phyloP scores from a whole-genome alignment of 306 rosid species.

The Quercus rubra region DNA sequence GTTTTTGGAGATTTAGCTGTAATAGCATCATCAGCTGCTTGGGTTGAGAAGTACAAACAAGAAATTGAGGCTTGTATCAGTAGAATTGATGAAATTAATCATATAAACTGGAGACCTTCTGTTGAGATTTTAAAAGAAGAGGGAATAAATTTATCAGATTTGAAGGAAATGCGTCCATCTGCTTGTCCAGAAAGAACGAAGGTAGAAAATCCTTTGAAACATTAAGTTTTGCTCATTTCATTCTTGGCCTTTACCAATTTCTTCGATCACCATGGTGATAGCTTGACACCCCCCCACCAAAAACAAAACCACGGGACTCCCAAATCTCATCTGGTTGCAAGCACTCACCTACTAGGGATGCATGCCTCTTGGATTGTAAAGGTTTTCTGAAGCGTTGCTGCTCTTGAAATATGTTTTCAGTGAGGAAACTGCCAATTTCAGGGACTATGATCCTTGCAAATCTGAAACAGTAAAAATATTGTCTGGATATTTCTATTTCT shows the following conservation, averaged over 20 bases:
- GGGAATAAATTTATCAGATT: slow-evolving; percentile 60
- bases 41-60: slow-evolving; percentile 90
- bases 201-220: slow-evolving; percentile 37
- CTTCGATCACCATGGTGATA: neutral
- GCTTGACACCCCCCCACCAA: neutral
- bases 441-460: neutral
- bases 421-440: neutral
- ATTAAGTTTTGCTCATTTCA: slow-evolving; percentile 9
- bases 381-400: neutral
- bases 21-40: slow-evolving; percentile 91
- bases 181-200: slow-evolving; percentile 65
- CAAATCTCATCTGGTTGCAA: neutral
- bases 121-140: slow-evolving; percentile 83
- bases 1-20: slow-evolving; percentile 91
- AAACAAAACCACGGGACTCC: neutral
- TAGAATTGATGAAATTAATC: slow-evolving; percentile 51
- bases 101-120: slow-evolving; percentile 84
- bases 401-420: neutral
- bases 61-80: slow-evolving; percentile 61
- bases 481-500: neutral
- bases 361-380: neutral
- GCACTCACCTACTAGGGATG: neutral
- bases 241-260: too few species aligned
- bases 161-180: slow-evolving; percentile 45
- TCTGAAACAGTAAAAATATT: neutral